phyloP scores from a whole-genome alignment of 2,329 filamentous ascomycete species.

The Fusarium foetens region DNA sequence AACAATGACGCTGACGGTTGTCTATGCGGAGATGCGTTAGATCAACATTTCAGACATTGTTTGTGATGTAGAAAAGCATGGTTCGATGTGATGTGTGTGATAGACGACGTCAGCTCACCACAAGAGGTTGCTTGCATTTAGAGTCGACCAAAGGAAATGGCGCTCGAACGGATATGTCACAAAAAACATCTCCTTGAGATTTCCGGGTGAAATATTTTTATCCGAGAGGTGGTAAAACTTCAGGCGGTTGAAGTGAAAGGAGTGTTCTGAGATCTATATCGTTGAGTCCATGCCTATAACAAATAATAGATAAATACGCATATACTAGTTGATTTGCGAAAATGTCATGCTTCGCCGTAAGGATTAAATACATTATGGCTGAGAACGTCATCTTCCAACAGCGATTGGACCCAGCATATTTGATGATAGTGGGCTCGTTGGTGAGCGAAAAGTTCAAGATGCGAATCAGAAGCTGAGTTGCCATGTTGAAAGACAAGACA shows the following conservation, averaged over 20 bases:
- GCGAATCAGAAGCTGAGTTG: constrained; percentile 36
- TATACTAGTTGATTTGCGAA: constrained; percentile 9
- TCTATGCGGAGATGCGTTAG: constrained; percentile 3
- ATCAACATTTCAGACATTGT: not conserved
- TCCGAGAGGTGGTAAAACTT: not conserved
- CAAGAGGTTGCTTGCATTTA: not conserved
- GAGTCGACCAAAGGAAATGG: constrained; percentile 1
- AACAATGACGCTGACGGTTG: not conserved
- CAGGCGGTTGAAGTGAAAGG: not conserved
- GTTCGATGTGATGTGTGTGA: constrained; percentile 21
- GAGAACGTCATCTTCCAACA: not conserved
- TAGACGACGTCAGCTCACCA: constrained; percentile 13
- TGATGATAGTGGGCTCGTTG: constrained; percentile 21
- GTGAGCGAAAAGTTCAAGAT: constrained; percentile 5
- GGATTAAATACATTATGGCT: constrained; percentile 21
- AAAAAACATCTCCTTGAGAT: not conserved
- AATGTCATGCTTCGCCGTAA: not conserved
- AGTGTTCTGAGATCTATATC: constrained; percentile 10
- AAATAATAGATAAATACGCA: constrained; percentile 6
- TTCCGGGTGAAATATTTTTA: not conserved
- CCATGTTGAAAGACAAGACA: constrained; percentile 5
- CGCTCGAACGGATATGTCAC: constrained; percentile 26
- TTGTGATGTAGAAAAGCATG: constrained; percentile 14
- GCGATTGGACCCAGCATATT: constrained; percentile 32
- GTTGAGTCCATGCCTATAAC: constrained; percentile 13